These are phyloP conservation scores for Adansonia grandidieri DNA, from an alignment of 441 rosid species.

Conservation along the genomic window DNA sequence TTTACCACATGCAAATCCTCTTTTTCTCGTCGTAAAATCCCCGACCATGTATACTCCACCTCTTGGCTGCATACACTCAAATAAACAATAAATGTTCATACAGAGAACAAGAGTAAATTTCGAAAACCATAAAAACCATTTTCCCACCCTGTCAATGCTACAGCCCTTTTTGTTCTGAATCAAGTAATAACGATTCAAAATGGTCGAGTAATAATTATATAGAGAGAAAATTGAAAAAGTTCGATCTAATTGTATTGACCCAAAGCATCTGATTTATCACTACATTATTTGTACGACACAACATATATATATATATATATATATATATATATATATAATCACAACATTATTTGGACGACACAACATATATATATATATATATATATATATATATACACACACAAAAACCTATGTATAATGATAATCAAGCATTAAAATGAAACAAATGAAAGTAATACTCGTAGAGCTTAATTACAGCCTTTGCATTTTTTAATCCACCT, in stretches of 20 bases:
- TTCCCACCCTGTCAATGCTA: not conserved
- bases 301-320: too few species aligned
- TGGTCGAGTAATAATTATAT: not conserved
- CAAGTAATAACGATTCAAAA: not conserved
- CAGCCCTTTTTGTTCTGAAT: not conserved
- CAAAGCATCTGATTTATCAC: not conserved
- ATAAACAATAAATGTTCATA: constrained; percentile 1
- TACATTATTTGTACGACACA: not conserved
- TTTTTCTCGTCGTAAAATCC: constrained; percentile 80
- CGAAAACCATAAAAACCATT: not conserved
- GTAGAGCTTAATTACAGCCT: not conserved
- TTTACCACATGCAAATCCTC: constrained; percentile 69
- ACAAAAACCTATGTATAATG: too few species aligned
- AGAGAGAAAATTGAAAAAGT: not conserved
- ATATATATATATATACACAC: too few species aligned
- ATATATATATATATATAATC: too few species aligned
- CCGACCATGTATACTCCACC: constrained; percentile 78
- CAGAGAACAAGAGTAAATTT: not conserved
- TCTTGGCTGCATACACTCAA: constrained; percentile 53
- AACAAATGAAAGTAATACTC: not conserved
- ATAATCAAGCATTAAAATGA: not conserved
- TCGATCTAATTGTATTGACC: not conserved
- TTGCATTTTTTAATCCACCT: not conserved
- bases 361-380: too few species aligned
- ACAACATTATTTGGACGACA: too few species aligned